Conservation (phyloP, 371 early-diverging fungal genomes). For the Zychaea mexicana region DNA sequence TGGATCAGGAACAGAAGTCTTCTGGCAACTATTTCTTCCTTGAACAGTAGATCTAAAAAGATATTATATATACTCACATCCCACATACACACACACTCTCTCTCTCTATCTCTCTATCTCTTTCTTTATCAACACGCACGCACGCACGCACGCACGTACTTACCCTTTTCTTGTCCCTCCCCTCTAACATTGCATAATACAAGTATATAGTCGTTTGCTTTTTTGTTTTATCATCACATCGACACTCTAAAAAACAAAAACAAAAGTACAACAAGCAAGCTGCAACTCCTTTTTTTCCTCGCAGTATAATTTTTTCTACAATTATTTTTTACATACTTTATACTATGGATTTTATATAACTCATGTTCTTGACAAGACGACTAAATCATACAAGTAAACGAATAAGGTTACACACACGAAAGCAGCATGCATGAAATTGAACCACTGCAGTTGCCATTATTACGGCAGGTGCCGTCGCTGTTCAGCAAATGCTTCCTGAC, state of each 20-base stretch:
- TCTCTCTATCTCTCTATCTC: neutral
- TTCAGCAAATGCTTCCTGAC: conserved; percentile 5
- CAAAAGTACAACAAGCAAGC: neutral
- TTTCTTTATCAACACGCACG: neutral
- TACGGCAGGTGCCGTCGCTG: neutral
- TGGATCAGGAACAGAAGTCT: conserved; percentile 99
- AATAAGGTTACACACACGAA: neutral
- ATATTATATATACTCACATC: no score
- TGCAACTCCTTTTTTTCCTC: neutral
- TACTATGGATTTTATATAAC: no score
- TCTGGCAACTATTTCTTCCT: conserved; percentile 94
- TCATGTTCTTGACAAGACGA: no score
- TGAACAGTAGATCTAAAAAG: conserved; percentile 58
- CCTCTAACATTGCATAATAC: conserved; percentile 1
- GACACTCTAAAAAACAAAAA: neutral
- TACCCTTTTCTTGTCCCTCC: neutral
- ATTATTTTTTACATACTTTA: no score
- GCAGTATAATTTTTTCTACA: neutral
- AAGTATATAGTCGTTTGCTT: neutral
- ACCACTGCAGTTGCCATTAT: neutral
- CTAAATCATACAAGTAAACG: neutral
- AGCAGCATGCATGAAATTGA: no score
- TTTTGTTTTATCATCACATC: neutral
- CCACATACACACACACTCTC: no score
- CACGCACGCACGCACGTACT: neutral